Conservation (phyloP, 805 yeast species). For the Komagataella populi region DNA sequence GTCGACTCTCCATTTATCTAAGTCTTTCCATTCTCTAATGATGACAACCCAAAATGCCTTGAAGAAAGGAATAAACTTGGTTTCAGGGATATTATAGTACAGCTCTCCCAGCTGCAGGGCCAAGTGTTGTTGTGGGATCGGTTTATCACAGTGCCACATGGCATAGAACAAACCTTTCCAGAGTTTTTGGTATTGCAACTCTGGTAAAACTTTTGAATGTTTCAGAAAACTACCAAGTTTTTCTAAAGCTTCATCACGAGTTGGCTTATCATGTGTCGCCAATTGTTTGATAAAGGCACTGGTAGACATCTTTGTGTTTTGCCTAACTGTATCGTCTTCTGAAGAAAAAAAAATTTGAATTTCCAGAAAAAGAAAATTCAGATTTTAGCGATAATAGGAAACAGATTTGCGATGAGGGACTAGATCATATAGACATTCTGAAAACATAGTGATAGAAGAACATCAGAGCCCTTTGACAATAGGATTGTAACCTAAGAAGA, state of each 20-base stretch:
- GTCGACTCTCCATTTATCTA: constrained; percentile 82
- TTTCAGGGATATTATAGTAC: constrained; percentile 24
- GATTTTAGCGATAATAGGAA: background rate
- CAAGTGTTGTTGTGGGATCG: constrained; percentile 78
- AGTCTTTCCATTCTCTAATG: constrained; percentile 66
- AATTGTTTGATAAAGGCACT: constrained; percentile 61
- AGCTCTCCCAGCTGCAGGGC: constrained; percentile 57
- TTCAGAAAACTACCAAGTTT: constrained; percentile 46
- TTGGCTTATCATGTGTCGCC: constrained; percentile 54
- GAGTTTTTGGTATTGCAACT: constrained; percentile 58
- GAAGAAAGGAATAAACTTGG: constrained; percentile 36
- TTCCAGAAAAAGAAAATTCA: background rate
- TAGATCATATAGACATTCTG: background rate
- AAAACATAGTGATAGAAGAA: background rate
- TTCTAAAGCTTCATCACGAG: constrained; percentile 62
- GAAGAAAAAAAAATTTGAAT: background rate
- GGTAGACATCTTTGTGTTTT: constrained; percentile 14
- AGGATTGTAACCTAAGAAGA: background rate
- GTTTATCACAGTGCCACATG: constrained; percentile 95
- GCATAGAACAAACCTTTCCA: constrained; percentile 95
- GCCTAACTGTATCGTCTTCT: background rate
- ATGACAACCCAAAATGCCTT: constrained; percentile 75
- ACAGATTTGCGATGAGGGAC: background rate
- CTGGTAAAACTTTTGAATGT: constrained; percentile 26
- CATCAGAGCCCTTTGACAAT: background rate